phyloP scores from a whole-genome alignment of 2,329 filamentous ascomycete species.

The Colletotrichum coccodes region DNA sequence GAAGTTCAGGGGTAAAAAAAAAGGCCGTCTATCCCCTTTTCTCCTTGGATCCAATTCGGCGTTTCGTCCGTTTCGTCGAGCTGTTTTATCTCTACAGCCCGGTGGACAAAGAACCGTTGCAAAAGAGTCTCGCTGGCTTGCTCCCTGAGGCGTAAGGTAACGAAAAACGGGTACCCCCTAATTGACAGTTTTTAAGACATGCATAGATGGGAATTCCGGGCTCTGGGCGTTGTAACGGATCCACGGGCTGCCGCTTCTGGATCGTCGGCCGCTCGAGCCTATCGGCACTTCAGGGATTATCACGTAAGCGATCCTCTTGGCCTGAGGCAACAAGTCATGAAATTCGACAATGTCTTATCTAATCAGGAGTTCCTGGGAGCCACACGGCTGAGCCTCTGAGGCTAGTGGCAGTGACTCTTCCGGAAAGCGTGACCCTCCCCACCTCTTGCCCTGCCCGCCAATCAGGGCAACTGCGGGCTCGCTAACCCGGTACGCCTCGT shows the following conservation, averaged over 20 bases:
- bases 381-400: conserved; percentile 7
- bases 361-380: conserved; percentile 2
- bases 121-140: conserved; percentile 24
- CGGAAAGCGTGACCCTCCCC: conserved; percentile 29
- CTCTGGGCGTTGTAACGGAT: conserved; percentile 22
- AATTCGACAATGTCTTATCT: neutral
- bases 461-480: conserved; percentile 32
- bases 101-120: conserved; percentile 27
- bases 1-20: conserved; percentile 1
- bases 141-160: conserved; percentile 11
- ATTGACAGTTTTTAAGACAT: conserved; percentile 32
- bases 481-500: conserved; percentile 26
- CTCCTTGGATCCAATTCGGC: neutral
- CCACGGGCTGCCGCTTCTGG: conserved; percentile 23
- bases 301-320: conserved; percentile 12
- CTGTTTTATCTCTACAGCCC: conserved; percentile 11
- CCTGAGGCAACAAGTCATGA: conserved; percentile 8
- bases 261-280: conserved; percentile 23
- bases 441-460: conserved; percentile 28
- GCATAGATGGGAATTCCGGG: conserved; percentile 23
- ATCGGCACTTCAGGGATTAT: conserved; percentile 30
- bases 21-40: neutral
- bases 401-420: conserved; percentile 6
- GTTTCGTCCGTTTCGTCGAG: conserved; percentile 16
- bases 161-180: conserved; percentile 21